These are phyloP conservation scores for Auricularia auricula-judae DNA, from an alignment of 768 basidiomycete species.

Conservation along the genomic window DNA sequence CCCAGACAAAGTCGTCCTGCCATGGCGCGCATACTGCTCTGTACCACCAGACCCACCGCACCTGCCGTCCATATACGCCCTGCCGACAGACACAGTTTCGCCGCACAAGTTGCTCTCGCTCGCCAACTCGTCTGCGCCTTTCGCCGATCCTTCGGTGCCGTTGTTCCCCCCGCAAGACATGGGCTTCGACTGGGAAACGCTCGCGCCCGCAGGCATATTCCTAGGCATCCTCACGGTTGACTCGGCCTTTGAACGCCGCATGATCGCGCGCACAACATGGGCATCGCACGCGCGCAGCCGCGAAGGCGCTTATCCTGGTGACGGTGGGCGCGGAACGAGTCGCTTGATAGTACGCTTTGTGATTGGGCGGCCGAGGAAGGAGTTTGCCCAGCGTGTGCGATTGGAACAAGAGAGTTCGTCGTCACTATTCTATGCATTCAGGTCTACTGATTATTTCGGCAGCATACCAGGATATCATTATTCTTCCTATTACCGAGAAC, in stretches of 20 bases:
- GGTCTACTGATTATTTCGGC: background rate
- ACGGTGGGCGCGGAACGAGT: conserved; percentile 63
- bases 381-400: conserved; percentile 68
- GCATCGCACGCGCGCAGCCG: conserved; percentile 74
- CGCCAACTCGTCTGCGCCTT: conserved; percentile 18
- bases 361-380: conserved; percentile 69
- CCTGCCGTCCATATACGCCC: conserved; percentile 30
- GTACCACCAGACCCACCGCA: conserved; percentile 41
- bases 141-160: conserved; percentile 14
- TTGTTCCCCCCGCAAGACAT: conserved; percentile 66
- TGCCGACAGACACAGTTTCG: conserved; percentile 20
- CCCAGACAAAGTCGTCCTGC: conserved; percentile 89
- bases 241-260: conserved; percentile 70
- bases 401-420: conserved; percentile 85
- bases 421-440: background rate
- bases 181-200: conserved; percentile 28
- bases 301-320: conserved; percentile 58
- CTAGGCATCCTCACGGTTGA: conserved; percentile 88
- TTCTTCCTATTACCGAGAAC: conserved; percentile 79
- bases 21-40: conserved; percentile 90
- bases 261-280: conserved; percentile 82
- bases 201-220: conserved; percentile 78
- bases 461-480: conserved; percentile 81
- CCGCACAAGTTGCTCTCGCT: conserved; percentile 27
- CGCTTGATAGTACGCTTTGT: conserved; percentile 83